phyloP scores from a whole-genome alignment of 1,284 basidiomycete genomes.

The Malassezia equina region DNA sequence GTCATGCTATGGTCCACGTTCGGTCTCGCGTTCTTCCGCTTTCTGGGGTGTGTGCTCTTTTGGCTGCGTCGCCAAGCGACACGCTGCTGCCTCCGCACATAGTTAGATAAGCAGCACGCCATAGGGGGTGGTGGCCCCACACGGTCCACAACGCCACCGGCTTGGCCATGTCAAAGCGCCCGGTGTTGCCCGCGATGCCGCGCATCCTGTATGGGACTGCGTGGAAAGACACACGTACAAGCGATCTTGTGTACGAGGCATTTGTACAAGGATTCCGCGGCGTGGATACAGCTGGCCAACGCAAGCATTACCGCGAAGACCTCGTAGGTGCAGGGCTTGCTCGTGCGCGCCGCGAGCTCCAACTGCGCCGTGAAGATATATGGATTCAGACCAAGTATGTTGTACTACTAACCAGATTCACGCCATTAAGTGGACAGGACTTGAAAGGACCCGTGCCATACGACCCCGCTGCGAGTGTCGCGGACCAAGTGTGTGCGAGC shows the following conservation, averaged over 20 bases:
- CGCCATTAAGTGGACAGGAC: conserved; percentile 35
- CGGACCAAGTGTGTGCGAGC: conserved; percentile 27
- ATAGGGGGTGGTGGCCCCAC: neutral
- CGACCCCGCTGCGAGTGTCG: conserved; percentile 19
- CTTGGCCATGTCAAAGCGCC: neutral
- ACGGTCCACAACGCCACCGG: conserved; percentile 5
- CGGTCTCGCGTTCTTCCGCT: conserved; percentile 65
- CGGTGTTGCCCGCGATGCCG: conserved; percentile 20
- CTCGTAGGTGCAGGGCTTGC: conserved; percentile 34
- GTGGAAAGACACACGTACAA: conserved; percentile 36
- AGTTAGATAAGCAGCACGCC: conserved; percentile 8
- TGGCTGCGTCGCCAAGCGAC: conserved; percentile 38
- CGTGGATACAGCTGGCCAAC: conserved; percentile 41
- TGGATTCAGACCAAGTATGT: conserved; percentile 43
- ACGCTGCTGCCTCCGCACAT: conserved; percentile 38
- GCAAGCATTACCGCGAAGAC: conserved; percentile 44
- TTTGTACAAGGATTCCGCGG: conserved; percentile 37
- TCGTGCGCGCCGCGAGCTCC: conserved; percentile 20
- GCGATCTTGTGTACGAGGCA: conserved; percentile 31
- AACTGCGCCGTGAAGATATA: conserved; percentile 22
- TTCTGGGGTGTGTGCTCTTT: conserved; percentile 50
- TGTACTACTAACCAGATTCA: conserved; percentile 20
- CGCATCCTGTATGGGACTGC: conserved; percentile 42
- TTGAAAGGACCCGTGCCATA: conserved; percentile 26
- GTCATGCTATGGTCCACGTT: conserved; percentile 85